phyloP scores from a whole-genome alignment of 2,329 filamentous ascomycete genomes.

The Aureobasidium sp. region DNA sequence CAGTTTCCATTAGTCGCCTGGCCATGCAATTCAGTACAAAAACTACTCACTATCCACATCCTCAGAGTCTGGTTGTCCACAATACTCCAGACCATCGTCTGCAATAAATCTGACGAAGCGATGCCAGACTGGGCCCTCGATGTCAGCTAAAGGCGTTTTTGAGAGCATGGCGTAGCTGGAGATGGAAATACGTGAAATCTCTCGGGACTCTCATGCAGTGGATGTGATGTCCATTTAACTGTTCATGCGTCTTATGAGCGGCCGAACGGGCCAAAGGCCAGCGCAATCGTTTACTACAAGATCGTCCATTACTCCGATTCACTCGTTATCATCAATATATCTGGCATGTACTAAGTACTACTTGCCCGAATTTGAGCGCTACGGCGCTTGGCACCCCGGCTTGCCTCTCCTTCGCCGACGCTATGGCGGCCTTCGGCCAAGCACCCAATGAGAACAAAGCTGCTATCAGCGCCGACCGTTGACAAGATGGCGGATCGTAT shows the following conservation, averaged over 20 bases:
- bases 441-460: background rate
- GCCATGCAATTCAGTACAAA: too few species aligned
- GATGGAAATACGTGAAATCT: background rate
- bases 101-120: background rate
- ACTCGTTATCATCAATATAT: background rate
- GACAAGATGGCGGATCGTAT: background rate
- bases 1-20: too few species aligned
- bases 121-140: background rate
- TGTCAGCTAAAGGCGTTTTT: background rate
- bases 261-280: background rate
- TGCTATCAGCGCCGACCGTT: constrained; percentile 2
- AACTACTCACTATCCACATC: background rate
- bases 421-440: background rate
- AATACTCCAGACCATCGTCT: constrained; percentile 8
- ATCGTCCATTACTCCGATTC: too few species aligned
- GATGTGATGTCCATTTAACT: too few species aligned
- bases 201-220: background rate
- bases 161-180: background rate
- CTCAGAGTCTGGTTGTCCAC: background rate
- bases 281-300: background rate
- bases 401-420: background rate
- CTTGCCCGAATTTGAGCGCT: constrained; percentile 1
- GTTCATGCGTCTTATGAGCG: too few species aligned
- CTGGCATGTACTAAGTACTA: background rate
- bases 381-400: constrained; percentile 3